phyloP scores from a whole-genome alignment of 208 protist genomes.

The Leishmania arabica region DNA sequence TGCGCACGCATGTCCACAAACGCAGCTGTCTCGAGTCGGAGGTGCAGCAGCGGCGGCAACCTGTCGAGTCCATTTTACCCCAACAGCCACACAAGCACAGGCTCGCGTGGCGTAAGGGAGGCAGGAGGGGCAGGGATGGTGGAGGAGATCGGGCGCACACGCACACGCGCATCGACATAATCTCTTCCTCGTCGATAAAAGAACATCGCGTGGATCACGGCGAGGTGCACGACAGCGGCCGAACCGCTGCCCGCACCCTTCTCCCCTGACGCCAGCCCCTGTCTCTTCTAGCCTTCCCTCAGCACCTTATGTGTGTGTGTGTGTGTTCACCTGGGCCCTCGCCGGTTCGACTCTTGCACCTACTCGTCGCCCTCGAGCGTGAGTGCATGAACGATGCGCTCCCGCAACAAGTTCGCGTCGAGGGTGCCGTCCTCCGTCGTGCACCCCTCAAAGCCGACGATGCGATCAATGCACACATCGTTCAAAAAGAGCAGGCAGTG shows the following conservation, averaged over 20 bases:
- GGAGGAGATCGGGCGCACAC: background rate
- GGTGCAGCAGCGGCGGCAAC: background rate
- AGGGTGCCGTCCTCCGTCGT: conserved; percentile 87
- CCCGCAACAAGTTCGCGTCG: conserved; percentile 67
- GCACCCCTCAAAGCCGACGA: conserved; percentile 95
- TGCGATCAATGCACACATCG: conserved; percentile 93
- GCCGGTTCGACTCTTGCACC: background rate
- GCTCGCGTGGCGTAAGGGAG: background rate
- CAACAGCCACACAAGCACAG: background rate
- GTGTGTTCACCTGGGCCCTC: background rate
- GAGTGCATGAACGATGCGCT: conserved; percentile 61
- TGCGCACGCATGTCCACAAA: background rate
- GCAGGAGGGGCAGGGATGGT: background rate
- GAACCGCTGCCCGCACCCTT: background rate
- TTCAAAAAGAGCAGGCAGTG: conserved; percentile 94
- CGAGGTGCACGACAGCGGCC: background rate
- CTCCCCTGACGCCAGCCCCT: background rate
- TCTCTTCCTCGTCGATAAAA: background rate
- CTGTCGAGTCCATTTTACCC: background rate
- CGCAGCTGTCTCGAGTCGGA: background rate
- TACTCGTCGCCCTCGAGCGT: conserved; percentile 12
- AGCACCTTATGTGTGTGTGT: background rate
- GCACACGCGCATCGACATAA: conserved; percentile 9
- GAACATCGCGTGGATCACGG: background rate
- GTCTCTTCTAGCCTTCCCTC: background rate